Evolutionary conservation across 2,329 filamentous ascomycete genomes (phyloP), one percentile per base, ranked within the genome.

Genomic region (Dryadomyces sulphureus): DNA sequence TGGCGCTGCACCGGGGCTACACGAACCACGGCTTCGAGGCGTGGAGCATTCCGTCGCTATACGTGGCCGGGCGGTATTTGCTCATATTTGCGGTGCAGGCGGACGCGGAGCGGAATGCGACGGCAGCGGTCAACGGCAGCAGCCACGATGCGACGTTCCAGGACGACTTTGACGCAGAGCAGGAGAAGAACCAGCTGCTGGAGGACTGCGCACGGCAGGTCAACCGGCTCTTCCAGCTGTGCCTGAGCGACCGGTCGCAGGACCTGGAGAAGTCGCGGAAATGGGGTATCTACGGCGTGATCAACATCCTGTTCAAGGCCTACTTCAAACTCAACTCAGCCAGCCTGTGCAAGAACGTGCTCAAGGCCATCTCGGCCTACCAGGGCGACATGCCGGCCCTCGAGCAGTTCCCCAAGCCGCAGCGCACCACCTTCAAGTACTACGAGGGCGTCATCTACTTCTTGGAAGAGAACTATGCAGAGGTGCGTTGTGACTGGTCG

Each of bases 281-380:
- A 75, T 98, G 92, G 92, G 93, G 87, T 7, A 84, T 94, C 41
- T 98, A 98, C 67, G 89, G 88, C 61, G 81, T 90, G 53, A 87
- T 89, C 57, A 96, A 94, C 59, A 73, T 98, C 7, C 71, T 95
- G 14, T 98, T 98, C 76, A 96, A 96, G 65, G 96, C 89, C 1
- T 95, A 96, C 62, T 98, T 98, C 69, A 93, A 86, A 67, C 70
- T 96, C 52, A 94, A 94, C 64, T 85, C 84, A 30, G 82, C 93
- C 48, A 80, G 79, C n/a, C 69, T 96, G 19, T 94, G 82, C 17
- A 88, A 92, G 60, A 95, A 92, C 53, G 81, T 96, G 43, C 70
- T 98, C 41, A 85, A 82, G 54, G 88, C 87, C 0, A 71, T 98
- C 41, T 73, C 81, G 41, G 89, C 88, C 12, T 81, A 84, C 46